Evolutionary conservation across 164 flowering plant species (phyloP).

Genomic region (Tinospora cordifolia): DNA sequence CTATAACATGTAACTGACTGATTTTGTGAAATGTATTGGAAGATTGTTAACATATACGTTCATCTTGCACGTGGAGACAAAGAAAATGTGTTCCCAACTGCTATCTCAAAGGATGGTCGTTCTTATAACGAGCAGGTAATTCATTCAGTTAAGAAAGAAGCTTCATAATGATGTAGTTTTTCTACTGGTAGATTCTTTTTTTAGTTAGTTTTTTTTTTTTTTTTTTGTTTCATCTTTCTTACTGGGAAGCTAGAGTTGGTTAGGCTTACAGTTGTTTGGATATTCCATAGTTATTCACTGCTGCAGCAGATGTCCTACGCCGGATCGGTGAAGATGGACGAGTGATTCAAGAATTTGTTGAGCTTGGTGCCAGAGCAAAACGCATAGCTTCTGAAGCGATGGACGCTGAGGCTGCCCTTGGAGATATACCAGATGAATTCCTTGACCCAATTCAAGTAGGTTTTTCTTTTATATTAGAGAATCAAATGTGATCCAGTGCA

Average conservation of each 20-base stretch:
- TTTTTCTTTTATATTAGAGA: not conserved
- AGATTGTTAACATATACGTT: conserved; percentile 92
- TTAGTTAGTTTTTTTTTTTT: too few species aligned
- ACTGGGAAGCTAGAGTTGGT: not conserved
- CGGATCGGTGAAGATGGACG: conserved; percentile 77
- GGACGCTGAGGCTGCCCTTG: conserved; percentile 88
- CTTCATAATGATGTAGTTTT: not conserved
- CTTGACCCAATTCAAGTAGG: conserved; percentile 96
- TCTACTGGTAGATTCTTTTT: not conserved
- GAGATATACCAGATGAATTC: conserved; percentile 97
- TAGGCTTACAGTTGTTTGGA: conserved; percentile 14
- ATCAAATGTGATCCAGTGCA: not conserved
- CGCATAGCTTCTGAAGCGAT: conserved; percentile 82
- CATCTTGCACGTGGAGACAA: conserved; percentile 86
- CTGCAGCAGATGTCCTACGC: conserved; percentile 73
- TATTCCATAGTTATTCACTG: conserved; percentile 64
- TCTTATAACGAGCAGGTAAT: conserved; percentile 94
- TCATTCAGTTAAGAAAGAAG: not conserved
- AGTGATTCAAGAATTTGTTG: conserved; percentile 69
- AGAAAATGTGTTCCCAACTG: conserved; percentile 71
- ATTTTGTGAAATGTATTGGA: conserved; percentile 14
- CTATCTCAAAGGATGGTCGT: conserved; percentile 90
- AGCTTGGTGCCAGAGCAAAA: conserved; percentile 77
- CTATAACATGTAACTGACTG: not conserved
- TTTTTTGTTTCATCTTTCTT: not conserved